Evolutionary conservation across 768 basidiomycete genomes (phyloP).

Genomic region (Russula compacta): DNA sequence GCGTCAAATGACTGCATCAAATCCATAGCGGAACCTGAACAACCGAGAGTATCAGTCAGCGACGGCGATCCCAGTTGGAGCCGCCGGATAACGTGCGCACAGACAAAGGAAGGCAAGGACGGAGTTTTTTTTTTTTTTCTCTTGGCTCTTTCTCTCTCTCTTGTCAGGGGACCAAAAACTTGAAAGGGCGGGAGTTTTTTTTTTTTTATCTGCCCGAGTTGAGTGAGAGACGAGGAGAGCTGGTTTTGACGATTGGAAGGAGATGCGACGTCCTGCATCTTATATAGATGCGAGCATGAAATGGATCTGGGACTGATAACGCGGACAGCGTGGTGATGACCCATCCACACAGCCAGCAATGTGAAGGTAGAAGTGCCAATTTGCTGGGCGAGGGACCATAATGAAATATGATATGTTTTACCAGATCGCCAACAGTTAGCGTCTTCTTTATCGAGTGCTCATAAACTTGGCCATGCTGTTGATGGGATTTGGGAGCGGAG

Average conservation of each 20-base stretch:
- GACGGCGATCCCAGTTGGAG: constrained; percentile 9
- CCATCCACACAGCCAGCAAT: neutral
- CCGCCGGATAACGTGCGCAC: neutral
- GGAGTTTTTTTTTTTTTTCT: neutral
- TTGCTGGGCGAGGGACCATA: neutral
- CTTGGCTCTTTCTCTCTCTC: neutral
- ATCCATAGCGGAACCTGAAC: constrained; percentile 41
- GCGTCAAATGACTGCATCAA: constrained; percentile 56
- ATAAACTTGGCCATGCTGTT: neutral
- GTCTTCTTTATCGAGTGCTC: neutral
- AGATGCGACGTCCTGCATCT: constrained; percentile 10
- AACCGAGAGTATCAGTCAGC: constrained; percentile 9
- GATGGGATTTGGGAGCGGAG: constrained; percentile 9
- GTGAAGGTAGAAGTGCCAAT: neutral
- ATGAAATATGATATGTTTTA: neutral
- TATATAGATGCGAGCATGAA: constrained; percentile 9
- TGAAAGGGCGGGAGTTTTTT: neutral
- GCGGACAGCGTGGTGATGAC: constrained; percentile 12
- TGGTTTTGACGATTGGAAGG: neutral
- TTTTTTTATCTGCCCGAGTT: neutral
- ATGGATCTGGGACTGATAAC: constrained; percentile 2
- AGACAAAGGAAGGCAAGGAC: neutral
- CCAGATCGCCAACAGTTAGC: constrained; percentile 1
- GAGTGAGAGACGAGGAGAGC: neutral
- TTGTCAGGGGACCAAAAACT: too few species aligned